Percentiles rank a stretch among this genome's conserved stretches.
phyloP scores from a whole-genome alignment of 805 yeast genomes.

The Wickerhamiella cacticola region DNA sequence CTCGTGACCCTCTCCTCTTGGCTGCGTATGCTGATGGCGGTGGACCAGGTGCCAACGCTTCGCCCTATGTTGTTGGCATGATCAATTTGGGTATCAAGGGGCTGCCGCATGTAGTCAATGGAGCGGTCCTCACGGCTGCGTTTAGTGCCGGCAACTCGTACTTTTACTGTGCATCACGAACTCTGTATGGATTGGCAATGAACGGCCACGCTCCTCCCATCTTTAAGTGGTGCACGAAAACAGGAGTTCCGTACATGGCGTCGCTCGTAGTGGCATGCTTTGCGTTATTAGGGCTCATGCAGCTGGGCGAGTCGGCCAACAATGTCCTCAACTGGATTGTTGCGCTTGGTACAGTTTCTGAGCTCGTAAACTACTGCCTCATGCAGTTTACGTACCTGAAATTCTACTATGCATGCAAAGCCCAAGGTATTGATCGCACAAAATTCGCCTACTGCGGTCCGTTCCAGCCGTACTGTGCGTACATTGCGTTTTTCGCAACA shows the following conservation, averaged over 20 bases:
- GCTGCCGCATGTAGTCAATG: conserved; percentile 50
- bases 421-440: conserved; percentile 40
- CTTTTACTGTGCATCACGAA: conserved; percentile 58
- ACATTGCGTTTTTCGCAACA: conserved; percentile 37
- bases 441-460: conserved; percentile 41
- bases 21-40: conserved; percentile 47
- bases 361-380: conserved; percentile 47
- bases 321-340: conserved; percentile 62
- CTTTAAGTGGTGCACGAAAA: conserved; percentile 47
- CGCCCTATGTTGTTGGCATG: conserved; percentile 80
- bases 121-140: conserved; percentile 58
- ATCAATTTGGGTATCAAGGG: conserved; percentile 39
- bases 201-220: conserved; percentile 63
- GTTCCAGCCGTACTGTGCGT: conserved; percentile 50
- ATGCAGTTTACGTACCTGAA: conserved; percentile 48
- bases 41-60: conserved; percentile 29
- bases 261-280: conserved; percentile 39
- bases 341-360: conserved; percentile 59
- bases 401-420: conserved; percentile 47
- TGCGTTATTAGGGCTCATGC: conserved; percentile 55
- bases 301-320: conserved; percentile 45
- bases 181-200: conserved; percentile 56
- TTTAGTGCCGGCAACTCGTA: conserved; percentile 79
- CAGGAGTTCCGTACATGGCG: conserved; percentile 60
- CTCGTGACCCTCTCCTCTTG: conserved; percentile 49